Evolutionary conservation across 2,329 filamentous ascomycete species (phyloP), one percentile per base, ranked within the genome.

Genomic region (Venturia oleaginea): DNA sequence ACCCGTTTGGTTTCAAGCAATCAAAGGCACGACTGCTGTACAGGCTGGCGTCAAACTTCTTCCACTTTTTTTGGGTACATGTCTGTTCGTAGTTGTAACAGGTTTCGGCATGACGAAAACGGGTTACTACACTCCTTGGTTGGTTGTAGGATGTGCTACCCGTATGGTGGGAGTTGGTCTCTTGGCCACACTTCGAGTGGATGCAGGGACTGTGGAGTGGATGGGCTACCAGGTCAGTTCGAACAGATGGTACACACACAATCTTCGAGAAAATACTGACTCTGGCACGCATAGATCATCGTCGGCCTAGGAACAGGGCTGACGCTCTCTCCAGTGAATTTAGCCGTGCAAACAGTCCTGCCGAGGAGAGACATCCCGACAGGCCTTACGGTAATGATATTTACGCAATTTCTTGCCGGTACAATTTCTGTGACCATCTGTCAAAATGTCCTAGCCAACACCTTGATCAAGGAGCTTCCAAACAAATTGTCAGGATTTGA

Each of bases 221-320:
- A 74, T 77, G 54, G 75, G 74, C 6, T 77, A 77, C 65, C 76
- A 77, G 59, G 68, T 77, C 10, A 48, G 24, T 55, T n/a, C 27
- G n/a, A 7, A 34, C n/a, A 48, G 13, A 5, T 27, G 0, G 3
- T 11, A 13, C 51, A 34, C 51, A 13, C 51, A 34, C 51, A 27
- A 17, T 2, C 19, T 34, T 57, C 1, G 15, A n/a, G 17, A 3
- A 19, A 30, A 8, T 34, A 57, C 24, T 34, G 27, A 43, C n/a
- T 60, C 11, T 51, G 22, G 46, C 34, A 17, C 22, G 27, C 1
- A 62, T 51, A 48, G 60, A 15, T 62, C 57, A 32, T 70, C 15
- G 48, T 66, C n/a, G 69, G 69, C 10, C 34, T 73, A 22, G 69
- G 69, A 17, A 46, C 67, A n/a, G 69, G 69, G 1, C 15, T 65